Percentiles rank a stretch among this genome's conserved stretches.
Evolutionary conservation across 768 basidiomycete genomes (phyloP).

Genomic region (Guyanaporus albipodus): DNA sequence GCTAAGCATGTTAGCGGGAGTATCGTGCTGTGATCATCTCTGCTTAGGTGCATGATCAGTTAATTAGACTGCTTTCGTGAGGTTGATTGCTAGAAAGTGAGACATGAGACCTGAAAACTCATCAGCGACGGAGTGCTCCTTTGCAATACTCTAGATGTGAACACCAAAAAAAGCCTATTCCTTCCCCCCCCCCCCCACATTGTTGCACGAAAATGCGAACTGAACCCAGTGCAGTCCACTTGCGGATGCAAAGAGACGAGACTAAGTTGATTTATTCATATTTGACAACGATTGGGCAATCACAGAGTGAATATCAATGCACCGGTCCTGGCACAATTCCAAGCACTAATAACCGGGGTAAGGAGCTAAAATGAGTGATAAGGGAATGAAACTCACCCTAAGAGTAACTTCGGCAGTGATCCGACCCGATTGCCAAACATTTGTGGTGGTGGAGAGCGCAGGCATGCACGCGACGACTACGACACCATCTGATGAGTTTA

Average conservation of each 20-base stretch:
- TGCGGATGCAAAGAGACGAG: not conserved
- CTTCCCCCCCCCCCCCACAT: too few species aligned
- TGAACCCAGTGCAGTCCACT: not conserved
- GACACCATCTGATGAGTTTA: constrained; percentile 51
- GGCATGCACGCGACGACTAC: constrained; percentile 85
- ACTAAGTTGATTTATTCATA: constrained; percentile 10
- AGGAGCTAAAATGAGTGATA: not conserved
- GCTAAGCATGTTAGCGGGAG: too few species aligned
- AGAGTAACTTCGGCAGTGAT: constrained; percentile 51
- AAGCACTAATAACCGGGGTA: constrained; percentile 49
- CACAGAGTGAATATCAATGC: constrained; percentile 70
- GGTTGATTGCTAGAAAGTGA: not conserved
- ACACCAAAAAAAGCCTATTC: not conserved
- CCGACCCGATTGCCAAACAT: constrained; percentile 80
- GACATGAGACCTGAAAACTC: not conserved
- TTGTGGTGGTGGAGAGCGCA: constrained; percentile 78
- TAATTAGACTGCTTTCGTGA: too few species aligned
- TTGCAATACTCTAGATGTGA: too few species aligned
- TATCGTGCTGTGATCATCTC: too few species aligned
- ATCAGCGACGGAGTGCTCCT: not conserved
- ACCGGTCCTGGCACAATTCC: constrained; percentile 64
- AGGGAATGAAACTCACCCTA: constrained; percentile 44
- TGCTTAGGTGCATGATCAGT: too few species aligned
- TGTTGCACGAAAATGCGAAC: too few species aligned
- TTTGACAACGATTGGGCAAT: constrained; percentile 63